Evolutionary conservation across 2,329 filamentous ascomycete species (phyloP).

Genomic region (Penicillium aurantiogriseum): DNA sequence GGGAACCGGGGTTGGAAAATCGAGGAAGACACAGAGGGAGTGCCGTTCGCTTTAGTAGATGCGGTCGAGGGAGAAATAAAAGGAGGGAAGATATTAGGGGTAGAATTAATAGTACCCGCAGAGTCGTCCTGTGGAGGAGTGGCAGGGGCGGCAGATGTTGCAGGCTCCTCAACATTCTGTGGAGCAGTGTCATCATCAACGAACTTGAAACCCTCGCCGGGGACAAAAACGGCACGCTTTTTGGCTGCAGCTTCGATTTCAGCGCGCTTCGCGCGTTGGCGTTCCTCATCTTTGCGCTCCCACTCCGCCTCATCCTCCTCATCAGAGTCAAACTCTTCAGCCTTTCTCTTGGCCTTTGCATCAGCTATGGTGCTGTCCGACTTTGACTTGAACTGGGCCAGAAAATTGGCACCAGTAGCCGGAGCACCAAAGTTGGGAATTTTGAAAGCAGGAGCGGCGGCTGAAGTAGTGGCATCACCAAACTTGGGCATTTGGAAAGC

Average conservation of each 20-base stretch:
- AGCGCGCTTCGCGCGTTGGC: conserved; percentile 47
- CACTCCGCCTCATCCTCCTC: conserved; percentile 52
- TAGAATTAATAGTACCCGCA: not conserved
- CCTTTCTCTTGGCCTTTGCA: conserved; percentile 50
- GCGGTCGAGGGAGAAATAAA: not conserved
- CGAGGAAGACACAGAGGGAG: not conserved
- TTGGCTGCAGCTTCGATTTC: conserved; percentile 41
- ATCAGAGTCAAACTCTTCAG: conserved; percentile 53
- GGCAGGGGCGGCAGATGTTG: not conserved
- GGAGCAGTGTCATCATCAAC: conserved; percentile 26
- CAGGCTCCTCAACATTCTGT: not conserved
- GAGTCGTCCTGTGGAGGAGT: not conserved
- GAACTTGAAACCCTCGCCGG: conserved; percentile 36
- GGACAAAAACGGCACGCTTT: conserved; percentile 32
- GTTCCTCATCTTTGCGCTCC: conserved; percentile 47
- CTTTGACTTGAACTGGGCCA: conserved; percentile 43
- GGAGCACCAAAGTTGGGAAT: conserved; percentile 35
- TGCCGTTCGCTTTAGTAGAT: not conserved
- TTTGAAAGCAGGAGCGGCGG: conserved; percentile 4
- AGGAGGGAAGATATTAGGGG: not conserved
- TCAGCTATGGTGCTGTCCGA: conserved; percentile 43
- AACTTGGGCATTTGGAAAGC: conserved; percentile 3
- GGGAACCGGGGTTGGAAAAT: not conserved
- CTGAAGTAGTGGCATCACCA: not conserved
- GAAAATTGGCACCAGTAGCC: conserved; percentile 36